Evolutionary conservation across 306 rosid genomes (phyloP).

Genomic region (Ammopiptanthus mongolicus): DNA sequence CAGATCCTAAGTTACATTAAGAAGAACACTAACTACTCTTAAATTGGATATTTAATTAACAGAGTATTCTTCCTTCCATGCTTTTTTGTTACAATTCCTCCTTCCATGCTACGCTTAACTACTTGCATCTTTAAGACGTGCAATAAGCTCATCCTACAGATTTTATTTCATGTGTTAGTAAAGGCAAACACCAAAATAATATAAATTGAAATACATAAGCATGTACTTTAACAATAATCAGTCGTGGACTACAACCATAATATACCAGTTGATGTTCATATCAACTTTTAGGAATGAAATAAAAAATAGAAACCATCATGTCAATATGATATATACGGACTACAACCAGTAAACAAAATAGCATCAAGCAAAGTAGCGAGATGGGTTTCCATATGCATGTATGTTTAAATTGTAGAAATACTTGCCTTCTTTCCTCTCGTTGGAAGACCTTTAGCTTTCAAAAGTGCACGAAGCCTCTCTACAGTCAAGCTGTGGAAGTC

Average conservation of each 20-base stretch:
- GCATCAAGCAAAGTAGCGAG: neutral
- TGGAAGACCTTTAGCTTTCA: constrained; percentile 80
- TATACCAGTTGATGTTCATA: neutral
- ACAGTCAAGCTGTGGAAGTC: constrained; percentile 80
- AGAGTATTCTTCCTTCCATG: too few species aligned
- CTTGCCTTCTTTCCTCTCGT: constrained; percentile 87
- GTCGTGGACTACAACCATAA: neutral
- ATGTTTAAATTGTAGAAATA: constrained; percentile 8
- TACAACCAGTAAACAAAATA: constrained; percentile 3
- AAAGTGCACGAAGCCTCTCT: constrained; percentile 82
- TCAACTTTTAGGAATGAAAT: neutral
- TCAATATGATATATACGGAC: neutral
- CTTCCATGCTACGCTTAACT: constrained; percentile 21
- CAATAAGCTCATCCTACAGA: constrained; percentile 46
- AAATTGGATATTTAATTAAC: constrained; percentile 2
- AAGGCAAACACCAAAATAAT: neutral
- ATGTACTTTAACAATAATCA: neutral
- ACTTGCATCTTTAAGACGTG: constrained; percentile 37
- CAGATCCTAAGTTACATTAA: constrained; percentile 18
- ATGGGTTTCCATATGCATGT: neutral
- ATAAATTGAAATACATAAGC: neutral
- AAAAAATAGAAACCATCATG: neutral
- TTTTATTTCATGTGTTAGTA: constrained; percentile 14
- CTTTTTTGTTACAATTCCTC: too few species aligned
- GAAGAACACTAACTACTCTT: constrained; percentile 21